Evolutionary conservation across 2,329 filamentous ascomycete genomes (phyloP).

Genomic region (Pseudogymnoascus sp.): DNA sequence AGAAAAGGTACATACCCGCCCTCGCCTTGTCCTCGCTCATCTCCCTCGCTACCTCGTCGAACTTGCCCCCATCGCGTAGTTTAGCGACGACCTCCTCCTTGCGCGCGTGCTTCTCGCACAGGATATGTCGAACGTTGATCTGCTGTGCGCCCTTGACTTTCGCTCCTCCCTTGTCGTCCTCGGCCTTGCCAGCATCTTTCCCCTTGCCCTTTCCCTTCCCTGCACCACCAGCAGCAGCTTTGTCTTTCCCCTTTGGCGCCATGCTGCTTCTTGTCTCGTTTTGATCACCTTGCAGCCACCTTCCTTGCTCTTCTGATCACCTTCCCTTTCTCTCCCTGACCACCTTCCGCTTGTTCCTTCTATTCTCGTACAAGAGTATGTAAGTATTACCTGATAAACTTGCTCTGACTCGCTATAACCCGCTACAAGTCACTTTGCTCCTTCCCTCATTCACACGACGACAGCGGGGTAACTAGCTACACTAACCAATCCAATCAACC

Average conservation of each 20-base stretch:
- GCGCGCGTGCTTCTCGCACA: conserved; percentile 66
- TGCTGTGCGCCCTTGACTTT: conserved; percentile 54
- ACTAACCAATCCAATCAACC: background rate
- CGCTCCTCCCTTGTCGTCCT: conserved; percentile 28
- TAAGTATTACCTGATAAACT: background rate
- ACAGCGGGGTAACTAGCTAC: background rate
- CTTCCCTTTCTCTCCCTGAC: background rate
- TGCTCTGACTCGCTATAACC: background rate
- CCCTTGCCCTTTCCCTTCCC: conserved; percentile 17
- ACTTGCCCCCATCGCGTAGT: conserved; percentile 56
- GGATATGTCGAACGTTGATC: conserved; percentile 67
- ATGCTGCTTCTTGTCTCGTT: conserved; percentile 12
- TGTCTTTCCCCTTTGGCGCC: conserved; percentile 25
- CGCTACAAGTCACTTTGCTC: background rate
- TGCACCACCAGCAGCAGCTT: conserved; percentile 13
- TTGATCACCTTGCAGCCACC: background rate
- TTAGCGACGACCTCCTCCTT: conserved; percentile 68
- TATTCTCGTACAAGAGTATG: background rate
- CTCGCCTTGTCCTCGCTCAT: conserved; percentile 72
- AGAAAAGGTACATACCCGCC: conserved; percentile 37
- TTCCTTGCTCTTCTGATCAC: background rate
- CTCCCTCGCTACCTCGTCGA: conserved; percentile 64
- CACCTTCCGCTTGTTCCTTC: background rate
- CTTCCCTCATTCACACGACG: background rate
- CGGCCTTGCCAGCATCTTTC: conserved; percentile 32